A percentile compares a stretch with the other conserved stretches of the same genome.
phyloP scores from a whole-genome alignment of 805 yeast species.

The Sugiyamaella smithiae region DNA sequence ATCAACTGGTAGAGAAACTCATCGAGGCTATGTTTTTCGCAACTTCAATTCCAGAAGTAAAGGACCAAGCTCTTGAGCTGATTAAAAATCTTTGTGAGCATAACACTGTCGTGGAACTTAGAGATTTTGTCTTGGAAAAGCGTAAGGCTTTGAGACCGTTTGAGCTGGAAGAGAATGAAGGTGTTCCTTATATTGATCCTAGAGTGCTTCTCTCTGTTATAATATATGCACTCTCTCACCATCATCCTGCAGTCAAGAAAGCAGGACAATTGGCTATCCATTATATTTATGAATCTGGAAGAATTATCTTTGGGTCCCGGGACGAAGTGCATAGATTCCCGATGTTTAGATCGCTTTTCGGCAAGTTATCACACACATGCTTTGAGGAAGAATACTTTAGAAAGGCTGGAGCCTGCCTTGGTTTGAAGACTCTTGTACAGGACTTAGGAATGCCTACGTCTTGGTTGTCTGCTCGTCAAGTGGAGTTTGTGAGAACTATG shows the following conservation, averaged over 20 bases:
- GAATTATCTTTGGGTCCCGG: conserved; percentile 61
- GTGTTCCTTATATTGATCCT: conserved; percentile 65
- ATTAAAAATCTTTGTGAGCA: conserved; percentile 72
- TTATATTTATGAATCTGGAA: conserved; percentile 58
- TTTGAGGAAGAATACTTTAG: conserved; percentile 84
- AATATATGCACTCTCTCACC: conserved; percentile 74
- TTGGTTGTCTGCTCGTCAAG: conserved; percentile 75
- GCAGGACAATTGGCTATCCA: conserved; percentile 69
- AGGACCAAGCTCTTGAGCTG: conserved; percentile 61
- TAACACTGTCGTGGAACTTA: conserved; percentile 71
- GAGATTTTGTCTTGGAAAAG: conserved; percentile 67
- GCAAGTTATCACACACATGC: conserved; percentile 85
- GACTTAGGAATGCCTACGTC: conserved; percentile 64
- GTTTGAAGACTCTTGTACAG: conserved; percentile 68
- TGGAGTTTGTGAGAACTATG: conserved; percentile 81
- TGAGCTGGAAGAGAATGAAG: conserved; percentile 76
- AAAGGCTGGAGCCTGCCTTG: conserved; percentile 86
- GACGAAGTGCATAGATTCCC: conserved; percentile 71
- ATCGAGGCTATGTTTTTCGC: conserved; percentile 73
- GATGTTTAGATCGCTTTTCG: conserved; percentile 69
- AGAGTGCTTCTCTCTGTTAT: conserved; percentile 71
- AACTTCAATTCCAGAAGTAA: conserved; percentile 67
- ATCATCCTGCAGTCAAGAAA: conserved; percentile 63
- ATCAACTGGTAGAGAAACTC: conserved; percentile 60
- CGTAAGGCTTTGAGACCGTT: conserved; percentile 65